A percentile compares a stretch with the other conserved stretches of the same genome.
Conservation (phyloP, 1,139 yeast species). For the Sugiyamaella neomexicana region DNA sequence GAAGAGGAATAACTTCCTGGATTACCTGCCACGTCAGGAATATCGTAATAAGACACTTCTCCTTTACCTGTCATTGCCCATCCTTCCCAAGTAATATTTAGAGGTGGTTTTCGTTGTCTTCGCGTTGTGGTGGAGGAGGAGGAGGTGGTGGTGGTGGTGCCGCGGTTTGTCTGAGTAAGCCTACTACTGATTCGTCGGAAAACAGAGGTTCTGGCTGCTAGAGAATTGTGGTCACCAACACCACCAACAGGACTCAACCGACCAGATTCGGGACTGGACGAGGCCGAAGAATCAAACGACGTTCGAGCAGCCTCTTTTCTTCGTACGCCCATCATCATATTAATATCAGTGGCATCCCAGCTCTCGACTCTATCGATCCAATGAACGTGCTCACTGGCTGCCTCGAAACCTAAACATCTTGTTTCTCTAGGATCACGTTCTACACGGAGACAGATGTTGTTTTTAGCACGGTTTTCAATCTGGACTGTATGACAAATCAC, state of each 20-base stretch:
- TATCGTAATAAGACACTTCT: slow-evolving; percentile 55
- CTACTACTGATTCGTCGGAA: slow-evolving; percentile 10
- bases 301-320: slow-evolving; percentile 38
- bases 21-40: slow-evolving; percentile 51
- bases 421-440: slow-evolving; percentile 92
- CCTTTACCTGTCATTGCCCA: slow-evolving; percentile 74
- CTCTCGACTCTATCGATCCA: slow-evolving; percentile 66
- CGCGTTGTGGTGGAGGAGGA: background rate
- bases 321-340: slow-evolving; percentile 72
- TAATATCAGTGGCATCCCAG: slow-evolving; percentile 78
- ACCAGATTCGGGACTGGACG: slow-evolving; percentile 7
- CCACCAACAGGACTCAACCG: slow-evolving; percentile 1
- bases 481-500: slow-evolving; percentile 72
- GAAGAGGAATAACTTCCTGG: slow-evolving; percentile 12
- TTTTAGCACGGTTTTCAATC: slow-evolving; percentile 73
- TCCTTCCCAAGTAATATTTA: slow-evolving; percentile 63
- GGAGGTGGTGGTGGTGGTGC: background rate
- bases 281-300: background rate
- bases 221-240: background rate
- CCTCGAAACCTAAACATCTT: slow-evolving; percentile 80
- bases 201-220: background rate
- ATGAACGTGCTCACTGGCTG: slow-evolving; percentile 67
- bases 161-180: background rate
- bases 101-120: slow-evolving; percentile 26
- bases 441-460: slow-evolving; percentile 78